These are phyloP conservation scores for Annulohypoxylon nitens DNA, from an alignment of 495 filamentous ascomycete genomes.

Conservation along the genomic window DNA sequence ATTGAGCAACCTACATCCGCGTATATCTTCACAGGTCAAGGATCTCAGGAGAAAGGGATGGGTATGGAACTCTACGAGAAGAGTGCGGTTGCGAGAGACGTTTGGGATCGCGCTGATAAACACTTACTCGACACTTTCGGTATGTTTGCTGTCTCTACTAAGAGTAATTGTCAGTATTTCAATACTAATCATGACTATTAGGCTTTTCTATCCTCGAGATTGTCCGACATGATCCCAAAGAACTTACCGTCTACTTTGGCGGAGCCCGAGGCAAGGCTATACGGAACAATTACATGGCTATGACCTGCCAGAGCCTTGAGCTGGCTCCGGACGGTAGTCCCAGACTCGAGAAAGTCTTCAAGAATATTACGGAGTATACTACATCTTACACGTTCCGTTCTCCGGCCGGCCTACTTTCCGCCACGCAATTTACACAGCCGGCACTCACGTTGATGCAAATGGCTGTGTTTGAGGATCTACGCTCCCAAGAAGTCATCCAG, in stretches of 20 bases:
- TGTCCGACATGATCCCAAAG: constrained; percentile 91
- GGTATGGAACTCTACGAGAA: constrained; percentile 90
- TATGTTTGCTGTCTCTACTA: constrained; percentile 49
- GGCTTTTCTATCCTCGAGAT: constrained; percentile 89
- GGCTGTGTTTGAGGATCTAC: constrained; percentile 91
- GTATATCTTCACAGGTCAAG: constrained; percentile 91
- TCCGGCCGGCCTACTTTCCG: constrained; percentile 84
- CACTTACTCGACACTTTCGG: constrained; percentile 94
- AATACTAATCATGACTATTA: constrained; percentile 52
- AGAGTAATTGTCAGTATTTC: constrained; percentile 9
- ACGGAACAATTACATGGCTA: constrained; percentile 90
- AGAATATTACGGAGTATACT: constrained; percentile 82
- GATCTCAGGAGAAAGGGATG: constrained; percentile 92
- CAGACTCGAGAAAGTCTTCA: constrained; percentile 94
- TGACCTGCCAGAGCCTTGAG: constrained; percentile 82
- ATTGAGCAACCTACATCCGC: constrained; percentile 88
- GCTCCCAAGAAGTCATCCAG: constrained; percentile 84
- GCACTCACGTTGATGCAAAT: constrained; percentile 93
- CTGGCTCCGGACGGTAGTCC: constrained; percentile 80
- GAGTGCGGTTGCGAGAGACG: constrained; percentile 84
- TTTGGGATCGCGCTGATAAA: constrained; percentile 89
- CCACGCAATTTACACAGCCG: constrained; percentile 93
- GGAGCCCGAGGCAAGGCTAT: constrained; percentile 89
- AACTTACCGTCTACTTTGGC: constrained; percentile 91
- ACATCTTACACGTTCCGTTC: constrained; percentile 89